These are phyloP conservation scores for Polygonum maritimum DNA, from an alignment of 148 eudicot species.

Conservation along the genomic window DNA sequence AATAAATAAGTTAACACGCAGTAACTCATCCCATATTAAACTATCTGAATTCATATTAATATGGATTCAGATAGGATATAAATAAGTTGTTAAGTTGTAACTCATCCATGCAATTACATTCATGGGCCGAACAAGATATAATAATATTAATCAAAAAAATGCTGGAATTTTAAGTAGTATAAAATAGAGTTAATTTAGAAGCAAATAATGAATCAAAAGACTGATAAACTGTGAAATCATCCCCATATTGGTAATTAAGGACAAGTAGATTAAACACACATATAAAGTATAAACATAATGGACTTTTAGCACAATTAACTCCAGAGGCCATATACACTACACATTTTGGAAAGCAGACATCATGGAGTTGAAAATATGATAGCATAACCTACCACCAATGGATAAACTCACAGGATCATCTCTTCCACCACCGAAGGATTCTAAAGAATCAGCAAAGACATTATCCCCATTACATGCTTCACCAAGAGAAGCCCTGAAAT, in stretches of 20 bases:
- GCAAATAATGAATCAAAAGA: background rate
- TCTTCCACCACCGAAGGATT: conserved; percentile 80
- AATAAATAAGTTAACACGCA: background rate
- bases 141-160: background rate
- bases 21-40: no score
- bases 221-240: background rate
- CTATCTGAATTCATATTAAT: no score
- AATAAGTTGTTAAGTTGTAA: no score
- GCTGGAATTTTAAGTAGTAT: background rate
- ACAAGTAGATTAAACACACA: background rate
- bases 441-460: conserved; percentile 67
- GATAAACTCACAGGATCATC: conserved; percentile 95
- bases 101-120: no score
- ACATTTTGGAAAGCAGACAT: background rate
- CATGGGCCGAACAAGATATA: background rate
- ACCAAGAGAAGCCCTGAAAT: conserved; percentile 60
- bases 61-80: no score
- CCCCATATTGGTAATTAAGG: background rate
- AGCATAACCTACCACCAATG: conserved; percentile 59
- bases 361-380: background rate
- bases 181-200: background rate
- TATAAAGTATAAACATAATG: background rate
- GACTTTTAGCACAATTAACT: background rate
- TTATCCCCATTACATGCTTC: conserved; percentile 74
- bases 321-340: background rate